phyloP scores from a whole-genome alignment of 805 yeast species.

The Nakazawaea wyomingensis region DNA sequence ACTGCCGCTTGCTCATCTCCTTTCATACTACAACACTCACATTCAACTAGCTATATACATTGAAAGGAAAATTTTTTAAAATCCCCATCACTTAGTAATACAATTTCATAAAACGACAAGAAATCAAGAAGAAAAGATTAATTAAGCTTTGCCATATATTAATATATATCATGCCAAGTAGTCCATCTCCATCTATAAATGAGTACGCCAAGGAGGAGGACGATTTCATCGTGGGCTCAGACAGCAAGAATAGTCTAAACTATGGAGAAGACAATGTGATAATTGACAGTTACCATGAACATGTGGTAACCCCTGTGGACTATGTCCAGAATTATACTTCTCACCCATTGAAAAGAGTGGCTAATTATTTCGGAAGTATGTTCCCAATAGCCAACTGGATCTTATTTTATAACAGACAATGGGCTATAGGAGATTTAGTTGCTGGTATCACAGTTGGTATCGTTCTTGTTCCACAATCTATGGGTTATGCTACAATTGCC shows the following conservation, averaged over 20 bases:
- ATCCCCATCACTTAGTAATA: too few species aligned
- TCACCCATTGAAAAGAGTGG: conserved; percentile 35
- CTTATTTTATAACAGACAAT: conserved; percentile 69
- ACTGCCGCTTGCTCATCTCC: too few species aligned
- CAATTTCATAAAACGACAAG: too few species aligned
- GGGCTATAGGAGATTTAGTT: conserved; percentile 79
- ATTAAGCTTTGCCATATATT: too few species aligned
- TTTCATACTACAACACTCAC: too few species aligned
- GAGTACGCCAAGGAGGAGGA: too few species aligned
- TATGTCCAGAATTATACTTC: conserved; percentile 23
- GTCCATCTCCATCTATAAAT: too few species aligned
- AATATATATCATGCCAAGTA: too few species aligned
- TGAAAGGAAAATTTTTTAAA: too few species aligned
- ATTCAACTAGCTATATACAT: too few species aligned
- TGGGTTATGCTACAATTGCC: conserved; percentile 92
- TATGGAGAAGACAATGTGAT: not conserved
- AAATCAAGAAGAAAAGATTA: too few species aligned
- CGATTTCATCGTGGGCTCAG: too few species aligned
- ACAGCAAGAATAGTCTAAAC: not conserved
- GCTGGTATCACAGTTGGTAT: conserved; percentile 94
- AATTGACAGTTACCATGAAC: conserved; percentile 20
- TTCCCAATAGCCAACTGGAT: conserved; percentile 87
- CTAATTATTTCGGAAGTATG: conserved; percentile 50
- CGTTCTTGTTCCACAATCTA: conserved; percentile 90
- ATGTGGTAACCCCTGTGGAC: conserved; percentile 21